Evolutionary conservation across 352 stramenopile species (phyloP), one percentile per base, ranked within the genome.

Genomic region (Phytophthora idaei): DNA sequence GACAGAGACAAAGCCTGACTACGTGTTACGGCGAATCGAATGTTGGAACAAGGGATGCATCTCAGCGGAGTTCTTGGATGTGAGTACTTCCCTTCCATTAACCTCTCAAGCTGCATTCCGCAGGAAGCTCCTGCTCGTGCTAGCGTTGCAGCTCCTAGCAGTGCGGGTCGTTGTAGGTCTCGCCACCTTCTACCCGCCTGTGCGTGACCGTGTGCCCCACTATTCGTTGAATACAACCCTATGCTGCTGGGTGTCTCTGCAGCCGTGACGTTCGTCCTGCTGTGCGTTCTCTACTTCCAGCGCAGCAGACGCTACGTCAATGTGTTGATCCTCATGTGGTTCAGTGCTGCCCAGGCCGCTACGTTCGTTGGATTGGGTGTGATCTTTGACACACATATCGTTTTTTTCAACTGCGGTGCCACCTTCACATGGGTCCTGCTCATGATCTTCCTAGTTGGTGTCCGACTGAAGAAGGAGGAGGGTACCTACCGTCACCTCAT

Each of bases 371-470:
- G 52, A 4, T n/a, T 83, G 21, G 70, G 67, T 12, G 63, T 73
- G 50, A 36, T 32, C 11, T 77, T 80, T 34, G 64, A 71, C 49
- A 75, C 73, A 8, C 57, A 82, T 54, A 47, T 82, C 36, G 71
- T 66, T 10, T 63, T 86, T 32, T 83, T 80, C 60, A 77, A 76
- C 36, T 81, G 75, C 31, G 58, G 62, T n/a, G 56, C 73, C 7
- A 76, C 70, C 0, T 81, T 81, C 45, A 49, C 65, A 27, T 76
- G 67, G 32, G 61, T 74, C n/a, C 3, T 79, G 15, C 39, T 80
- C 12, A 69, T 80, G 41, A 48, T 79, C 3, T 12, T 69, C 8
- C 46, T 78, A 25, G 61, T 66, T 2, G 55, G 67, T 4, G 29
- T 73, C 29, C 64, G 61, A 51, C 25, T 49, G n/a, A 61, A 68